Base-by-base conservation (phyloP, 495 filamentous ascomycete species). In the Lasiosphaeriaceae sp. region DNA sequence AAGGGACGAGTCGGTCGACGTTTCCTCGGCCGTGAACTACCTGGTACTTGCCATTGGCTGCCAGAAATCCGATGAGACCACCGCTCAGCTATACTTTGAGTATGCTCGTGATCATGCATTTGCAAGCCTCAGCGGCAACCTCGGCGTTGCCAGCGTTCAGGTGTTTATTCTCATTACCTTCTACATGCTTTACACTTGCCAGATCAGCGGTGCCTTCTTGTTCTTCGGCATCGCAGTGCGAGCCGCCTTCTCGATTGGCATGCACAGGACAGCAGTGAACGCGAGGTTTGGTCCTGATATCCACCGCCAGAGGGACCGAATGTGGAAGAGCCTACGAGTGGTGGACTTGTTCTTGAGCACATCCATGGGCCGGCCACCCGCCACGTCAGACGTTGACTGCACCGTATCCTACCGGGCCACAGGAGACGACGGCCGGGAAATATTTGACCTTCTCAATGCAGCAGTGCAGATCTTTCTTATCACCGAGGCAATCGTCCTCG, bases 321-420 rank as follows among this genome's bases (percentile, higher is more conserved):
- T 84, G 0, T 86, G 83, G 83, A 84, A 81, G 61, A 84, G 81
- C 59, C 67, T 86, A 12, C 75, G 83, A 1, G 78, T 86, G 52
- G 71, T 84, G 57, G 83, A 86, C 55, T 57, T 86, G 6, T 86
- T 83, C 52, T 74, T 85, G 31, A 82, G 78, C 60, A 80, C 80
- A 39, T 85, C 81, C 1, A 71, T 85, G 63, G 83, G 83, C 0
- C 75, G 83, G 0, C 83, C 83, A 1, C 83, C 83, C 0, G 80
- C 82, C 2, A 83, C 82, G 1, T 80, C 80, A 0, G 83, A 85
- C 46, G 74, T 78, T 23, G 82, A 85, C 47, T 80, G 77, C 62
- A 83, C 82, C 9, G 76, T 80, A 1, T 53, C 71, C 4, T 77
- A 69, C 56, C 58, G 65, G 37, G 57, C 50, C 2, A 43, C 61